Base-by-base conservation (phyloP, 805 yeast species). In the Barnettozyma californica region DNA sequence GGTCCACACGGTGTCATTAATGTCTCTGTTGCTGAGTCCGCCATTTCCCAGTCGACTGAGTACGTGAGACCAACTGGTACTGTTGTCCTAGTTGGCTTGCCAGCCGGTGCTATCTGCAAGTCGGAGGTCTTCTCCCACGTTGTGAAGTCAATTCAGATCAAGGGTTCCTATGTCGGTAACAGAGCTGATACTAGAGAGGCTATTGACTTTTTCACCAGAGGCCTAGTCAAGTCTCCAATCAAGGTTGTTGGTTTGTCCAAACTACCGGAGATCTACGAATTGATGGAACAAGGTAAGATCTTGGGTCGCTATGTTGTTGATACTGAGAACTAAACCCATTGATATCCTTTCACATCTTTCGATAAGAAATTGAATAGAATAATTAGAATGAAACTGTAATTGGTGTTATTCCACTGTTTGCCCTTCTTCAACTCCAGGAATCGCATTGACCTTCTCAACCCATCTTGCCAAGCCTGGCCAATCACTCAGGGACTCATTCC, bases 281-380 rank as follows among this genome's bases (percentile, higher is more conserved):
- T 80, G 67, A 89, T 89, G 96, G 84, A 77, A 69, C 75, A 81
- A 70, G 95, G 95, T 63, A 79, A 84, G 74, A 83, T 89, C 63
- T 78, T 83, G 60, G 97, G 97, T 62, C 81, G 97, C 73, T 83
- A 84, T 66, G 97, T 89, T 50, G 83, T 89, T 56, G 96, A 89
- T 73, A 82, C 87, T 43, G 65, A 76, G 53, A 79, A 80, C 66
- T 83, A 71, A 52, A 29, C 23, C 9, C 14, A 6, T 14, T n/a
- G 21, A 26, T 16, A 26, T 4, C 19, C 14, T 9, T 26, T 6
- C n/a, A 20, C 8, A 35, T 14, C 16, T 20, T 26, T 76, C 88
- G 21, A 27, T 26, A 23, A 38, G 41, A 38, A 34, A 35, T n/a
- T 18, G 23, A 35, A 35, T 35, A 35, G 13, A 14, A 16, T 5